Evolutionary conservation across 768 basidiomycete species (phyloP), one percentile per base, ranked within the genome.

Genomic region (Rickenella mellea): DNA sequence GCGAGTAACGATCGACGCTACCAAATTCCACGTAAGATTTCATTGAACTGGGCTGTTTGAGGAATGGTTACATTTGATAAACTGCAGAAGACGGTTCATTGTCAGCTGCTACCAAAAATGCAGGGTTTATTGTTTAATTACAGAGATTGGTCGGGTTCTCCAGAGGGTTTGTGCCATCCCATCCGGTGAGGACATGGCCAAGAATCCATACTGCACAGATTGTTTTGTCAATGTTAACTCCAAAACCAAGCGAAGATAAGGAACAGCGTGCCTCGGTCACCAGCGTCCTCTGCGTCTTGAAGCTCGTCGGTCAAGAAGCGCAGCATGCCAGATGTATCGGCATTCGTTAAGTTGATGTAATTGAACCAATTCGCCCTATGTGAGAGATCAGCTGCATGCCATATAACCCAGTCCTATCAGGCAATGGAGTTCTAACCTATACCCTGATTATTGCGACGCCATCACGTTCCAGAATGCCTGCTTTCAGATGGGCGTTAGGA

Each of bases 251-350:
- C 24, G 5, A 40, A 33, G 5, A 26, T 27, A 40, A 28, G 14
- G 41, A n/a, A n/a, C 22, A 27, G 51, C 65, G n/a, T 46, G 77
- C 82, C 83, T 51, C 80, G 66, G 41, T 86, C 83, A 6, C 83
- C 78, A 17, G 69, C 68, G 53, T 88, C 84, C 58, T 88, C 85
- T 6, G 84, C 83, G 40, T 68, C 78, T 56, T 88, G 84, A 11
- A 87, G 62, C 55, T 87, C 82, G 45, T 84, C 78, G 5, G 84
- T 86, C 48, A 88, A 52, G 61, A 84, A 86, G 27, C 80, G 69
- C 50, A 87, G 63, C 76, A 86, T 82, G 17, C 84, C 83, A 32
- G 80, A 85, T 29, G 66, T 65, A 57, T 88, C 85, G 9, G 78
- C 72, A 20, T 72, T 56, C 19, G 76, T 77, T 53, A 83, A 68